Conservation (phyloP, 306 rosid species). For the Cajanus cajan region DNA sequence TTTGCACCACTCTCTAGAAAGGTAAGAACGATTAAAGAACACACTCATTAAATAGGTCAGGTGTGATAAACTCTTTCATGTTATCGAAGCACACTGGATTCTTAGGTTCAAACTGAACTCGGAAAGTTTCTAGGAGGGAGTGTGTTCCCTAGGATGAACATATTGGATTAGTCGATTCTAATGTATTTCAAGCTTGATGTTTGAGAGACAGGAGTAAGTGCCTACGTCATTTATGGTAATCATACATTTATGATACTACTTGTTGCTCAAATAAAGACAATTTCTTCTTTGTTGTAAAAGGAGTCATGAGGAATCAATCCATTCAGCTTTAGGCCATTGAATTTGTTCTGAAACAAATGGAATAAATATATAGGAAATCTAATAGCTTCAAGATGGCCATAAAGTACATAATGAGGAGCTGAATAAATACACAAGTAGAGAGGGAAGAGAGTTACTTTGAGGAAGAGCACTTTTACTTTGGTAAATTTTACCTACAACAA, state of each 20-base stretch:
- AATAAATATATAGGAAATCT: neutral
- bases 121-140: no score
- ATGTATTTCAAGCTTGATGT: no score
- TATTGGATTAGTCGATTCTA: no score
- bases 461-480: neutral
- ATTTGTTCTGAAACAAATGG: slow-evolving; percentile 52
- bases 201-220: no score
- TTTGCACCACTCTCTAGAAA: no score
- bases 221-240: neutral
- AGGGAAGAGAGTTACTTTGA: neutral
- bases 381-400: neutral
- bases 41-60: no score
- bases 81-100: no score
- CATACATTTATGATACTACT: slow-evolving; percentile 14
- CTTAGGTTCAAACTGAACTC: no score
- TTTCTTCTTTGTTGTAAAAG: slow-evolving; percentile 6
- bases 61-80: no score
- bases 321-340: slow-evolving; percentile 66
- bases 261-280: slow-evolving; percentile 13
- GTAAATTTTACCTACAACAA: neutral
- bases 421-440: neutral
- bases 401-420: neutral
- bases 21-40: no score
- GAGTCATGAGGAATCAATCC: slow-evolving; percentile 58
- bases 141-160: no score